These are phyloP conservation scores for Bipolaris sorokiniana DNA, from an alignment of 2,329 filamentous ascomycete species.

Conservation along the genomic window DNA sequence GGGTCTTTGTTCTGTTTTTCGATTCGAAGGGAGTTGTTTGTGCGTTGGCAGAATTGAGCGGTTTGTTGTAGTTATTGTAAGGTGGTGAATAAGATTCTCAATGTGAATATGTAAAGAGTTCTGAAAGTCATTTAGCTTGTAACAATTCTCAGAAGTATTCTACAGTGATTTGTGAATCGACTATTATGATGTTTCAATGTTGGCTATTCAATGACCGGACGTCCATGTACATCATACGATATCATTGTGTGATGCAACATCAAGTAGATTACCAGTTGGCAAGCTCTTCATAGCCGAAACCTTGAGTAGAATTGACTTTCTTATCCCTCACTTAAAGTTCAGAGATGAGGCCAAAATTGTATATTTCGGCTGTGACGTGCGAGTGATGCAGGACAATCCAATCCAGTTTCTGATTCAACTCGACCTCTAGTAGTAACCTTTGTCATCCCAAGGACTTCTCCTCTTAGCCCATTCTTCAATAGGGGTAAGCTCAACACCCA, in stretches of 20 bases:
- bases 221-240: not conserved
- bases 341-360: too few relatives aligned
- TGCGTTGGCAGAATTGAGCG: not conserved
- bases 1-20: too few relatives aligned
- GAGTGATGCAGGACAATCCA: not conserved
- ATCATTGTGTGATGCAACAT: not conserved
- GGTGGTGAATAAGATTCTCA: not conserved
- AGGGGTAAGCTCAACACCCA: slow-evolving; percentile 41
- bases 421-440: slow-evolving; percentile 16
- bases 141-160: not conserved
- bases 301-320: too few relatives aligned
- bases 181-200: not conserved
- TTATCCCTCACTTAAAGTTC: too few relatives aligned
- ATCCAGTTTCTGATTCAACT: not conserved
- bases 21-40: too few relatives aligned
- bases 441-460: slow-evolving; percentile 28
- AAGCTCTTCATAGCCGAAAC: too few relatives aligned
- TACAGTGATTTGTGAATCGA: not conserved
- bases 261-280: too few relatives aligned
- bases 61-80: not conserved
- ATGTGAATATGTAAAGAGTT: not conserved
- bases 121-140: not conserved
- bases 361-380: not conserved
- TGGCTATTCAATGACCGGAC: not conserved
- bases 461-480: slow-evolving; percentile 49